Conservation (phyloP, 805 yeast species). For the Grigorovia transvaalensis region DNA sequence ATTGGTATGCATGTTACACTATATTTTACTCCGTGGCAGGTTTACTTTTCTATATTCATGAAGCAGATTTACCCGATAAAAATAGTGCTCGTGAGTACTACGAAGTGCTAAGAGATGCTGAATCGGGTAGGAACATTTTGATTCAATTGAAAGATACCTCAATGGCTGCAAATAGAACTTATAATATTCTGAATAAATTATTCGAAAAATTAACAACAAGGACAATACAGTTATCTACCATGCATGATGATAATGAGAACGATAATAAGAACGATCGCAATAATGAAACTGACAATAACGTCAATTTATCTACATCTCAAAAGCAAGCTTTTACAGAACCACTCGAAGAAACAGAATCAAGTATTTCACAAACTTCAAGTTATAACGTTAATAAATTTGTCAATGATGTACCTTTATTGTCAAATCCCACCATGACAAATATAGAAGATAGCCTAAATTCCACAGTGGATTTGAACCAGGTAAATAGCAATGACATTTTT, state of each 20-base stretch:
- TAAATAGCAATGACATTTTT: neutral
- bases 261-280: neutral
- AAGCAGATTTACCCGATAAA: conserved; percentile 34
- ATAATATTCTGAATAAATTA: conserved; percentile 65
- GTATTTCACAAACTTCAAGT: neutral
- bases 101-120: conserved; percentile 64
- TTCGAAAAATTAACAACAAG: conserved; percentile 69
- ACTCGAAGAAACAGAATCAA: neutral
- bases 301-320: neutral
- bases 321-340: neutral
- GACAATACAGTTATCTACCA: conserved; percentile 42
- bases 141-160: conserved; percentile 62
- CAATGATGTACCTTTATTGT: neutral
- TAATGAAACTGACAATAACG: neutral
- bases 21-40: conserved; percentile 90
- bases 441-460: neutral
- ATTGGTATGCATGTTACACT: conserved; percentile 90
- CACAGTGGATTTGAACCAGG: neutral
- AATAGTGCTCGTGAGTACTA: conserved; percentile 40
- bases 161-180: conserved; percentile 71
- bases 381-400: conserved; percentile 2
- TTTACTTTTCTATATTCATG: conserved; percentile 69
- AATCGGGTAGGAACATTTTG: conserved; percentile 65
- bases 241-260: conserved; percentile 6
- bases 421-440: neutral